Evolutionary conservation across 768 basidiomycete species (phyloP), one percentile per base, ranked within the genome.

Genomic region (Cystobasidium onofrii): DNA sequence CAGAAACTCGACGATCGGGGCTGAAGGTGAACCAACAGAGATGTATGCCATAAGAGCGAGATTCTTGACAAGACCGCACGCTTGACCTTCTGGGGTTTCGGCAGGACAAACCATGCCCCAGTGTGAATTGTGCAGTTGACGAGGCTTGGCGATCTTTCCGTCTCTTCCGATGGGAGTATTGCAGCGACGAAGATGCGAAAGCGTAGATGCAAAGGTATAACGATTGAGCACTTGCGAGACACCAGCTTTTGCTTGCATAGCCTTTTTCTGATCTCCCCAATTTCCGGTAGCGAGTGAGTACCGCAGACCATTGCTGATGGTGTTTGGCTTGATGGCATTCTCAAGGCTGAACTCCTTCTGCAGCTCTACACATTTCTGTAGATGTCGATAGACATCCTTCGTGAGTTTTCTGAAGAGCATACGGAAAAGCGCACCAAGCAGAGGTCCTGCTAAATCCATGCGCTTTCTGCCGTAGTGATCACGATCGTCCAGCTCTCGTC

Each of bases 31-130:
- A 52, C 96, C 96, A 73, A 99, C 95, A 55, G 96, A 98, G 74
- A 98, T 96, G 82, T 92, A 95, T 2, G 95, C 84, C 93, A 98
- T 95, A 76, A 98, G 87, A 0, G 96, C 91, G 73, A 99, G 83
- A 82, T 99, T 98, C 84, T 99, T 98, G 82, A 98, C 96, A 54
- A 98, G 86, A 82, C 96, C 96, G 82, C 96, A 99, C 75, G 96
- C 96, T 81, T 98, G 96, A 57, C 96, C 96, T 87, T 99, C 96
- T 0, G 96, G 96, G 1, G 96, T 99, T 82, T 99, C 96, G 44
- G 96, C 96, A 52, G 96, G 96, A 80, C 96, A 99, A 23, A 99
- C 96, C 96, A 99, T 98, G 43, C 96, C 96, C 96, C 96, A 99
- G 79, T 99, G 96, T 0, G 96, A 97, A 79, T 99, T 99, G 82